A percentile compares a stretch with the other conserved stretches of the same genome.
Conservation (phyloP, 1,139 yeast genomes). For the Sugiyamaella grinbergsii region DNA sequence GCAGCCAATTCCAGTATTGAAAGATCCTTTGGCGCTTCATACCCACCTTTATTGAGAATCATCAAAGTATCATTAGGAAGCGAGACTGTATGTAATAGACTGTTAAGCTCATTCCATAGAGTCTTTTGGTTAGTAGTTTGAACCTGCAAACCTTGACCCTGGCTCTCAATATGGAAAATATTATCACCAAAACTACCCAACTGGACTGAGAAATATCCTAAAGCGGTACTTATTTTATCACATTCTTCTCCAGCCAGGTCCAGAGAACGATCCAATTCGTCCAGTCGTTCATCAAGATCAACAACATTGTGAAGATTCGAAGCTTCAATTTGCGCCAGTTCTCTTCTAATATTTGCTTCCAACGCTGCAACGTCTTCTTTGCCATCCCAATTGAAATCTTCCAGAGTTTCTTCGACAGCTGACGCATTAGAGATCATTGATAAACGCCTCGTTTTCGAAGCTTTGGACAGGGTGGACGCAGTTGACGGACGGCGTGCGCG, state of each 20-base stretch:
- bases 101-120: constrained; percentile 67
- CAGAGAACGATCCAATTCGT: constrained; percentile 51
- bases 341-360: constrained; percentile 57
- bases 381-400: constrained; percentile 73
- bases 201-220: constrained; percentile 60
- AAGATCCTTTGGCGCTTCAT: constrained; percentile 53
- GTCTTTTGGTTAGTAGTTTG: constrained; percentile 78
- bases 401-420: constrained; percentile 63
- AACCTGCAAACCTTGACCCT: constrained; percentile 82
- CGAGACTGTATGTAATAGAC: constrained; percentile 68
- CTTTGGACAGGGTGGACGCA: constrained; percentile 15
- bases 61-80: constrained; percentile 59
- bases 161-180: constrained; percentile 68
- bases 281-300: constrained; percentile 47
- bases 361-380: constrained; percentile 62
- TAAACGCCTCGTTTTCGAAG: constrained; percentile 18
- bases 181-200: constrained; percentile 65
- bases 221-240: constrained; percentile 58
- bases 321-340: constrained; percentile 53
- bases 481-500: constrained; percentile 18
- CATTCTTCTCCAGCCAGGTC: constrained; percentile 60
- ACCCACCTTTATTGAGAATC: constrained; percentile 51
- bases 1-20: constrained; percentile 59
- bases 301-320: constrained; percentile 53
- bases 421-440: constrained; percentile 22